Base-by-base conservation (phyloP, 805 yeast genomes). In the Kodamaea fukazawae region DNA sequence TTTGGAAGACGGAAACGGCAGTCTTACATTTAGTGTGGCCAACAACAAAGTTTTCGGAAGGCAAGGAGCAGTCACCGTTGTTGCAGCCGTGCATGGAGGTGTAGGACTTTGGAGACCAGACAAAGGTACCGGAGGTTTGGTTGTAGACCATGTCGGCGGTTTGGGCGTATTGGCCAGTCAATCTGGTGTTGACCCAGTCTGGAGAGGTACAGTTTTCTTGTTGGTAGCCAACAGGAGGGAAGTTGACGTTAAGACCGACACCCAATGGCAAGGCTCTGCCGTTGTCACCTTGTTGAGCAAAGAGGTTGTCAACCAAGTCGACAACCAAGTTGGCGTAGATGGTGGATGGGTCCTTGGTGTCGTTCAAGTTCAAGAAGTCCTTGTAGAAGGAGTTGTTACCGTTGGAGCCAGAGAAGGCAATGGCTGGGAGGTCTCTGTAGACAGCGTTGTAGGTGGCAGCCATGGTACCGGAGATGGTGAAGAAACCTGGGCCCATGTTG, bases 361-460 rank as follows among this genome's bases (percentile, higher is more conserved):
- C 73, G 22, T 63, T 64, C 39, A 51, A 46, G 50, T 67, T 63
- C 44, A 71, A 60, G 36, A 58, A 54, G 53, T 75, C 79, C 52
- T 65, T 60, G 61, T 54, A 71, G 59, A 70, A 74, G 12, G 79
- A 68, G 58, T 75, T 73, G 63, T 73, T 73, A 10, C 53, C 14
- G 50, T 71, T 70, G 27, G 77, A 60, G 35, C 78, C 79, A n/a
- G 77, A 71, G 54, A 75, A 63, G 7, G 79, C 78, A 51, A 74
- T 55, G 4, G 74, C 75, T 22, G 79, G 74, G 43, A 64, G 46
- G 14, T 75, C 76, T 59, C 79, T 63, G 55, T 71, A 68, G 28
- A 65, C 67, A 32, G 78, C 58, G 44, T 65, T 68, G 56, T 67
- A 70, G 31, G 75, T 61, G 23, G 79, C 73, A 54, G 78, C 79